Percentiles rank a stretch among this genome's conserved stretches.
phyloP scores from a whole-genome alignment of 2,329 filamentous ascomycete species.

The Colletotrichum eremochloae region DNA sequence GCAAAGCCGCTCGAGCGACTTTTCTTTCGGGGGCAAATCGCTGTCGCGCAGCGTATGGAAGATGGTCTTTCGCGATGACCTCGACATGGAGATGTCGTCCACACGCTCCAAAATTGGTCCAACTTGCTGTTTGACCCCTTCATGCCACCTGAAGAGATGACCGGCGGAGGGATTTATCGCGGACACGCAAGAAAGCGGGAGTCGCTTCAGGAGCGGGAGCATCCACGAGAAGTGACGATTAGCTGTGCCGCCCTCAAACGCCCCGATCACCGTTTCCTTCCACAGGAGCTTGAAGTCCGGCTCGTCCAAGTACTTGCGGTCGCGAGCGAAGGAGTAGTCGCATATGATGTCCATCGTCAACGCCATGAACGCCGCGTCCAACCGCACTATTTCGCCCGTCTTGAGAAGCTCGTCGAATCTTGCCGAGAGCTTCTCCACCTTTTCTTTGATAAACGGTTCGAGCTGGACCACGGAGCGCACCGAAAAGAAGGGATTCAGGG shows the following conservation, averaged over 20 bases:
- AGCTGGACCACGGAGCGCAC: constrained; percentile 52
- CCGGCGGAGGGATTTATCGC: constrained; percentile 40
- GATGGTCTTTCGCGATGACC: constrained; percentile 46
- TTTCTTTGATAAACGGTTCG: constrained; percentile 53
- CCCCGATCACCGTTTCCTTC: constrained; percentile 43
- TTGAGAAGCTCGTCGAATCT: constrained; percentile 48
- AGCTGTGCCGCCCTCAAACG: constrained; percentile 39
- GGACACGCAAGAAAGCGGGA: constrained; percentile 35
- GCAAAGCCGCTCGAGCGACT: constrained; percentile 41
- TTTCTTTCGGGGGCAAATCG: constrained; percentile 39
- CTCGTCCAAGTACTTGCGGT: constrained; percentile 50
- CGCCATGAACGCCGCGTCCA: constrained; percentile 45
- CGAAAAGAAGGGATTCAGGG: constrained; percentile 60
- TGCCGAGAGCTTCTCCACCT: constrained; percentile 47
- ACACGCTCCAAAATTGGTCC: constrained; percentile 21
- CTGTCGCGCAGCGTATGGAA: constrained; percentile 51
- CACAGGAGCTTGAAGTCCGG: constrained; percentile 46
- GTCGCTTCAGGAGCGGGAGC: constrained; percentile 42
- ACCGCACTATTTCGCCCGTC: constrained; percentile 37
- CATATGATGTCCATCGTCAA: constrained; percentile 53
- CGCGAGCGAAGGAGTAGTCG: constrained; percentile 52
- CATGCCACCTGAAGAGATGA: constrained; percentile 40
- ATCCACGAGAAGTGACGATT: constrained; percentile 42
- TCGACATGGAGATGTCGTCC: not conserved
- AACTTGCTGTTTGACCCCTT: constrained; percentile 33